Evolutionary conservation across 179 eudicot genomes (phyloP), one percentile per base, ranked within the genome.

Genomic region (Silene coronaria): DNA sequence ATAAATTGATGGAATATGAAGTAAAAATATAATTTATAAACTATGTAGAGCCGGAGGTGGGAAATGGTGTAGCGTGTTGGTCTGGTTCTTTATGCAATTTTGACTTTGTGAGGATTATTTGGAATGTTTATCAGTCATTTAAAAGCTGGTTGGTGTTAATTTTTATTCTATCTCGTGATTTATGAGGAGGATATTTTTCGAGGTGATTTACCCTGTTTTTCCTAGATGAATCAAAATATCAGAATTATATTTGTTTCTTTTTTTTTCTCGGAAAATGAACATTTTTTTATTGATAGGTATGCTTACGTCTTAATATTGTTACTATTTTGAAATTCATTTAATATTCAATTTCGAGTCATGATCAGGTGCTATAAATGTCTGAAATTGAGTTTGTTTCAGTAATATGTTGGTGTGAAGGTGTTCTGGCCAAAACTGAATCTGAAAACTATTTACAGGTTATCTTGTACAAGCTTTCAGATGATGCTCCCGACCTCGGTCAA

Each of bases 401-500:
- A 68, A 19, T 23, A 69, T 17, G 13, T 23, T 22, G 23, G 22
- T 73, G 32, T 28, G 0, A 9, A 5, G 72, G n/a, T 53, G 24
- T 1, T 59, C 66, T 38, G 28, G 71, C 81, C 74, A 32, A 51
- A 13, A 77, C 71, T 57, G 38, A 62, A 36, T 26, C 17, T 62
- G 14, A 2, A 10, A 22, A 34, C 13, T 16, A 34, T 76, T 84
- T 58, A 62, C 75, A 95, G 99, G 93, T 95, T 28, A 83, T 89
- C 68, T 88, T 90, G 21, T 91, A 95, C 80, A 91, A 90, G 84
- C 90, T 84, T 67, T 89, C 97, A 62, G 79, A 70, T 67, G 84
- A 82, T 66, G 74, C 71, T 26, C 66, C 75, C 75, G 87, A 75
- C 24, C 79, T 86, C 61, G 79, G 73, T 77, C 79, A 78, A 21